phyloP scores from a whole-genome alignment of 345 rosid genomes.

The Clausena lansium region DNA sequence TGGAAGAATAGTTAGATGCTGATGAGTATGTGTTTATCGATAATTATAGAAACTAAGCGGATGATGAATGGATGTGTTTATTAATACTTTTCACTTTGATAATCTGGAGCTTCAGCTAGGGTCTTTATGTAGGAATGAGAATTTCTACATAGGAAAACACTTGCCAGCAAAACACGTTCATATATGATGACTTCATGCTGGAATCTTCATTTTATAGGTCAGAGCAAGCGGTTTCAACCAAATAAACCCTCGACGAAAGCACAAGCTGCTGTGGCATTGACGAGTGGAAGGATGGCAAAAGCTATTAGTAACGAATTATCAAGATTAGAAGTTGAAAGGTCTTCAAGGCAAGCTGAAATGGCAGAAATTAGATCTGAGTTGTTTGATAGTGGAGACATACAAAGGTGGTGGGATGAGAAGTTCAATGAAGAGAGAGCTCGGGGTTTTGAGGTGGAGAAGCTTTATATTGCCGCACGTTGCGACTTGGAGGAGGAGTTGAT shows the following conservation, averaged over 20 bases:
- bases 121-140: conserved; percentile 1
- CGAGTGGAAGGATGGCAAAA: conserved; percentile 65
- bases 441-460: conserved; percentile 48
- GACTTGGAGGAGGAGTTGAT: conserved; percentile 61
- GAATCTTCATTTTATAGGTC: conserved; percentile 46
- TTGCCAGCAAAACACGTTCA: conserved; percentile 5
- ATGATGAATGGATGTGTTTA: not conserved
- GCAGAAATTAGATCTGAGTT: conserved; percentile 62
- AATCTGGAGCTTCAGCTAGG: not conserved
- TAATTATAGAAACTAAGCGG: not conserved
- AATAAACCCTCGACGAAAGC: conserved; percentile 78
- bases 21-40: not conserved
- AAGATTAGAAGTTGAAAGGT: conserved; percentile 60
- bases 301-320: conserved; percentile 60
- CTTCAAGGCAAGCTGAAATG: conserved; percentile 46
- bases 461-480: conserved; percentile 30
- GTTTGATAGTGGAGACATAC: conserved; percentile 66
- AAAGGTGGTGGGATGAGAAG: conserved; percentile 62
- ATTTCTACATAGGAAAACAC: not conserved
- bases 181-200: not conserved
- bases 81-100: not conserved
- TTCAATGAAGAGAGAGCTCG: conserved; percentile 49
- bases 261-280: conserved; percentile 80
- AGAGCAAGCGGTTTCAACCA: conserved; percentile 78
- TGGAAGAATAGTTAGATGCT: not conserved